Base-by-base conservation (phyloP, 352 stramenopile genomes). In the Elongisporangium undulatum region DNA sequence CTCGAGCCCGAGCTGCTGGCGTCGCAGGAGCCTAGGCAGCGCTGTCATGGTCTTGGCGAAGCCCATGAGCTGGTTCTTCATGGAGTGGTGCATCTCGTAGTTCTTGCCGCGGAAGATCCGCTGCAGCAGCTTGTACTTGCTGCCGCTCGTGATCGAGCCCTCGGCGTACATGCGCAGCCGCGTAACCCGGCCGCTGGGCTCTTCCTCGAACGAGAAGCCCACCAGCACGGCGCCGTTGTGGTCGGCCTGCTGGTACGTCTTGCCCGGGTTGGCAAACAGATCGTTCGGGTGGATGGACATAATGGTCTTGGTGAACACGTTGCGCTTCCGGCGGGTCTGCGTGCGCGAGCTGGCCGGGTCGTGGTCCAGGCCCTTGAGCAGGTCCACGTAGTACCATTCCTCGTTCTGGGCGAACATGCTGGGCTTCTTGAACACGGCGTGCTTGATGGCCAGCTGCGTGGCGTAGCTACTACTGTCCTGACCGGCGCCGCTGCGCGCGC, bases 381-480 rank as follows among this genome's bases (percentile, higher is more conserved):
- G 57, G 51, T 81, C 71, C 21, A 79, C 61, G 56, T 66, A 77
- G 51, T 70, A 81, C 69, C 69, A 78, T 54, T 81, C 69, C 60
- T 81, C 70, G 56, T 81, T 79, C 22, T 55, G 59, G 8, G 61
- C 48, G 45, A 76, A 75, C 50, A 70, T 58, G 49, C 64, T 79
- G 23, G 70, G 69, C 29, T 69, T 65, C 21, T 69, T 58, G 57
- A 82, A 82, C 13, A 63, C 56, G 29, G 53, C 58, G 1, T 69
- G 78, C 56, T 81, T 81, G 60, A 81, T 62, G 6, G 58, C 49
- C 26, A 80, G 56, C 21, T 63, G 61, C 4, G 62, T 63, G 20
- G 60, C 61, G 29, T 45, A 59, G 53, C 10, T 67, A 52, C 22
- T 61, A 2, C 29, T 41, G 29, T 41, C 29, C 29, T 55, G 58